Percentiles rank a stretch among this genome's conserved stretches.
Evolutionary conservation across 2,329 filamentous ascomycete species (phyloP).

Genomic region (Aphanocladium album): DNA sequence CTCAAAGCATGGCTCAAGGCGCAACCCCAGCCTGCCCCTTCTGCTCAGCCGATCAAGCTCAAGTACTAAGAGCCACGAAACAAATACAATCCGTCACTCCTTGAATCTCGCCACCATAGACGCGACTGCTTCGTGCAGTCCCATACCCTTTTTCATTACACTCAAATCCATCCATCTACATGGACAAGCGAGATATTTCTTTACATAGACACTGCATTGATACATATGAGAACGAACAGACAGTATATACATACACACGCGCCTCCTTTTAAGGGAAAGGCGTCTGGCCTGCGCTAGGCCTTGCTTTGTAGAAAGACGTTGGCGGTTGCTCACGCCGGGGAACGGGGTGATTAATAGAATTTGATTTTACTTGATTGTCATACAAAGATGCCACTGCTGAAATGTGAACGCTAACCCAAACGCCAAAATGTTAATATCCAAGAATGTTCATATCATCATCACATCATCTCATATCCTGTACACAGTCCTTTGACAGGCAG

Average conservation of each 20-base stretch:
- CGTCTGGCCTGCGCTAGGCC: background rate
- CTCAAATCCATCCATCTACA: background rate
- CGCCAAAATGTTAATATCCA: too few relatives aligned
- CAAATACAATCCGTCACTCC: background rate
- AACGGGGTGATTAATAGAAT: background rate
- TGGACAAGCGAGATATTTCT: background rate
- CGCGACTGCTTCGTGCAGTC: background rate
- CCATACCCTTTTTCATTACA: background rate
- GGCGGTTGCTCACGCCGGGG: background rate
- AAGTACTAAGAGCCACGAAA: background rate
- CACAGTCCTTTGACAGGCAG: too few relatives aligned
- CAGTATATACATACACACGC: background rate
- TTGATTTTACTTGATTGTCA: background rate
- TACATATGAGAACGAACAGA: conserved; percentile 2
- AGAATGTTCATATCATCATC: too few relatives aligned
- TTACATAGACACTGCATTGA: conserved; percentile 1
- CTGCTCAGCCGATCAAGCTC: conserved; percentile 4
- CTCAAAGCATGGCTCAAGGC: conserved; percentile 9
- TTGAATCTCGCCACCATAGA: background rate
- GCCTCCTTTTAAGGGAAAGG: background rate
- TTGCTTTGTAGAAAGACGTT: background rate
- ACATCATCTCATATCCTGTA: background rate
- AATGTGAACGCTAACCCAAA: too few relatives aligned
- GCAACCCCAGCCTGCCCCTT: background rate
- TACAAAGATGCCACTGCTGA: too few relatives aligned